phyloP scores from a whole-genome alignment of 495 filamentous ascomycete species.

The Podospora appendiculata region DNA sequence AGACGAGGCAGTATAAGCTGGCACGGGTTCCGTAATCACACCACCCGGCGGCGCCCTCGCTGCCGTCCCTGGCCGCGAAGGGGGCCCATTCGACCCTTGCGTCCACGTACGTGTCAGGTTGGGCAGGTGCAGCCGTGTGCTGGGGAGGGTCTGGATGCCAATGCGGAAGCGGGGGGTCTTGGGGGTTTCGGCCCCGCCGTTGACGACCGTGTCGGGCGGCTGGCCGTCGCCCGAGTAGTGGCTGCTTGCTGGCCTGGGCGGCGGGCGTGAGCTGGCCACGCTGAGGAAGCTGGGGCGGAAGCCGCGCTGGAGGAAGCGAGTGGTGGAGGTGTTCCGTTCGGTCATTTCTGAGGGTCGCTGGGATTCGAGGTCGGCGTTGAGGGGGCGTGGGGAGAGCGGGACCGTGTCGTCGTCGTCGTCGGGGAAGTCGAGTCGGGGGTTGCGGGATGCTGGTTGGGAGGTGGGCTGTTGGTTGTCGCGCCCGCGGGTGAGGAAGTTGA shows the following conservation, averaged over 20 bases:
- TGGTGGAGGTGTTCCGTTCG: conserved; percentile 13
- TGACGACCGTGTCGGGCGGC: conserved; percentile 15
- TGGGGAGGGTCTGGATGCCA: conserved; percentile 27
- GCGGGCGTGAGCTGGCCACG: conserved; percentile 1
- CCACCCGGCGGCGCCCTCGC: neutral
- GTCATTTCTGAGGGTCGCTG: conserved; percentile 20
- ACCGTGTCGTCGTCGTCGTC: conserved; percentile 16
- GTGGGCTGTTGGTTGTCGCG: neutral
- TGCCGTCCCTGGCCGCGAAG: conserved; percentile 15
- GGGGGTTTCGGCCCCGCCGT: conserved; percentile 22
- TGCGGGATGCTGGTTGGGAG: neutral
- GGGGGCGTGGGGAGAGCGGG: conserved; percentile 15
- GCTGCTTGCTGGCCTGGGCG: conserved; percentile 17
- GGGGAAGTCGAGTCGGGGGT: neutral
- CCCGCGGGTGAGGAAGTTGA: conserved; percentile 19
- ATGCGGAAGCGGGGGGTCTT: conserved; percentile 34
- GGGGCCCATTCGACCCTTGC: conserved; percentile 22
- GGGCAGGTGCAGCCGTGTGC: conserved; percentile 32
- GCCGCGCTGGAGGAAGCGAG: conserved; percentile 13
- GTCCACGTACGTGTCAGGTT: conserved; percentile 28
- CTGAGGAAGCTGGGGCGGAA: conserved; percentile 29
- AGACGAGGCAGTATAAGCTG: neutral
- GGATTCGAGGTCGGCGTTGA: conserved; percentile 14
- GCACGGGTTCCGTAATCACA: conserved; percentile 9
- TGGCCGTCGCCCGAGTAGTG: conserved; percentile 19